Evolutionary conservation across 2,329 filamentous ascomycete species (phyloP).

Genomic region (Bretziella fagacearum): DNA sequence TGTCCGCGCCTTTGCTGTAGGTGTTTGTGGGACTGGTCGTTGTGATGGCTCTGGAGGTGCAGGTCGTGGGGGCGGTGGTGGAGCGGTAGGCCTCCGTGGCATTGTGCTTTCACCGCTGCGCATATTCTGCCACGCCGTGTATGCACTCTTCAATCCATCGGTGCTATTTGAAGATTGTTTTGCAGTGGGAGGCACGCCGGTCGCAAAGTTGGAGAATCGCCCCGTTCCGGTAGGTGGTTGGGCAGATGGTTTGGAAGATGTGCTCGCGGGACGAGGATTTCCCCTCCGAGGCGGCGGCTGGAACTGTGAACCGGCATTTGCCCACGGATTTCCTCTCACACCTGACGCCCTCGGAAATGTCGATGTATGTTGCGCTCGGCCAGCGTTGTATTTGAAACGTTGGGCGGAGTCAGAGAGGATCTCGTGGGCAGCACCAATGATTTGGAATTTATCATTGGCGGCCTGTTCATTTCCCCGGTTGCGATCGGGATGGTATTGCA

Average conservation of each 20-base stretch:
- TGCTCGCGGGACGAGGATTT: constrained; percentile 15
- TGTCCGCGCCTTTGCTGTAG: constrained; percentile 35
- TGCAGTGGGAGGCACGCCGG: constrained; percentile 27
- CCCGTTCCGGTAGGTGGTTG: constrained; percentile 15
- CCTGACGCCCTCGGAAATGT: constrained; percentile 35
- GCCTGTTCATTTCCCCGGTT: constrained; percentile 71
- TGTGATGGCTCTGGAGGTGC: constrained; percentile 20
- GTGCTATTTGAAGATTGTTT: constrained; percentile 23
- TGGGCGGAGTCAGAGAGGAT: constrained; percentile 38
- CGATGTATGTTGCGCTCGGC: constrained; percentile 17
- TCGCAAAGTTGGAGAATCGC: constrained; percentile 22
- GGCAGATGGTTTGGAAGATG: neutral
- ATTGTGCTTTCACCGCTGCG: constrained; percentile 16
- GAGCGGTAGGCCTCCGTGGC: constrained; percentile 19
- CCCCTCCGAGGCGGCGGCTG: constrained; percentile 32
- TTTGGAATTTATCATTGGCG: constrained; percentile 66
- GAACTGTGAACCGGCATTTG: constrained; percentile 31
- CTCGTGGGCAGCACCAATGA: constrained; percentile 74
- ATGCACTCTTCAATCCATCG: constrained; percentile 26
- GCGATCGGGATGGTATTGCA: constrained; percentile 77
- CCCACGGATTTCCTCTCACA: constrained; percentile 41
- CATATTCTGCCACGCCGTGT: constrained; percentile 29
- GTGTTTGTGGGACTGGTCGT: constrained; percentile 31
- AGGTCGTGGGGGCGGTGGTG: constrained; percentile 20
- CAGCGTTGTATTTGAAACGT: constrained; percentile 37